phyloP scores from a whole-genome alignment of 768 basidiomycete species.

The Pleurotus giganteus region DNA sequence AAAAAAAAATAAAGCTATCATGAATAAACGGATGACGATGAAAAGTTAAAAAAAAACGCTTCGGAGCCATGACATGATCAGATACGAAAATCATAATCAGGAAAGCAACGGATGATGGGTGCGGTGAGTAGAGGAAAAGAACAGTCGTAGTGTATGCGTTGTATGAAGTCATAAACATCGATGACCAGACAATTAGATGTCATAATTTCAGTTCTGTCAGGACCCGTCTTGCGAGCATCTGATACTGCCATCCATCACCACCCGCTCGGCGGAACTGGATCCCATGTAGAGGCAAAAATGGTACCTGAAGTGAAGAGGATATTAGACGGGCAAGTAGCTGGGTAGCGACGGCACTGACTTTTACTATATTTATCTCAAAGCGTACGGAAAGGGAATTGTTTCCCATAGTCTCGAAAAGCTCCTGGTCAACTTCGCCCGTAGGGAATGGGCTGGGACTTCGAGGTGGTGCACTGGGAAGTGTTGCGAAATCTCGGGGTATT shows the following conservation, averaged over 20 bases:
- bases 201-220: slow-evolving; percentile 86
- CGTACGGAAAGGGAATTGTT: slow-evolving; percentile 83
- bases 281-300: slow-evolving; percentile 89
- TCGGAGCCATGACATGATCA: background rate
- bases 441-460: slow-evolving; percentile 53
- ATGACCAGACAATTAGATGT: slow-evolving; percentile 21
- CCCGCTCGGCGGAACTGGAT: slow-evolving; percentile 91
- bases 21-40: background rate
- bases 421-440: slow-evolving; percentile 64
- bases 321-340: slow-evolving; percentile 8
- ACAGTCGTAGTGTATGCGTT: background rate
- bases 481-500: slow-evolving; percentile 70
- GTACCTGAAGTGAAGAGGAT: slow-evolving; percentile 55
- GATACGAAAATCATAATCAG: background rate
- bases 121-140: background rate
- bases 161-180: slow-evolving; percentile 12
- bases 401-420: slow-evolving; percentile 70
- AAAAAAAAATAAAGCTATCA: background rate
- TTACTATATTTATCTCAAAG: slow-evolving; percentile 97
- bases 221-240: slow-evolving; percentile 88
- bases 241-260: slow-evolving; percentile 96
- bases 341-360: slow-evolving; percentile 51
- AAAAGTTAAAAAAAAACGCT: background rate
- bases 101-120: slow-evolving; percentile 3
- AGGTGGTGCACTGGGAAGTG: slow-evolving; percentile 22